A percentile compares a stretch with the other conserved stretches of the same genome.
Evolutionary conservation across 148 eudicot species (phyloP).

Genomic region (Chenopodium quinoa): DNA sequence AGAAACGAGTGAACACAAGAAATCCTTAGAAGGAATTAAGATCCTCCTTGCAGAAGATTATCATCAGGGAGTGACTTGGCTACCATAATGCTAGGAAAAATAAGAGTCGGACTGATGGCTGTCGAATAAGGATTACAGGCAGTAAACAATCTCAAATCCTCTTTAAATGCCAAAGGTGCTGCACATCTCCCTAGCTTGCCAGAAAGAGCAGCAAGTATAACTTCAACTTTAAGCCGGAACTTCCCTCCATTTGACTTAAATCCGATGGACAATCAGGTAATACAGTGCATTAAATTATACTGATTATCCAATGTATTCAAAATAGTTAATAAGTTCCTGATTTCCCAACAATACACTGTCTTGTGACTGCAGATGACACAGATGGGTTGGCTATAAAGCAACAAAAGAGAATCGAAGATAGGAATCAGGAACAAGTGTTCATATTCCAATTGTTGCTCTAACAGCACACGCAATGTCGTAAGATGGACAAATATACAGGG

Average conservation of each 20-base stretch:
- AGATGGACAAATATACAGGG: too few species aligned
- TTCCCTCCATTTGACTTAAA: conserved; percentile 55
- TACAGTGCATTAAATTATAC: background rate
- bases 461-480: too few species aligned
- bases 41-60: conserved; percentile 92
- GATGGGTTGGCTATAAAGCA: conserved; percentile 87
- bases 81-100: conserved; percentile 37
- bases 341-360: background rate
- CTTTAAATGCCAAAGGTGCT: conserved; percentile 26
- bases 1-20: conserved; percentile 36
- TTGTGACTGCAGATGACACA: conserved; percentile 75
- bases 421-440: too few species aligned
- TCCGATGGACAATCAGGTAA: conserved; percentile 94
- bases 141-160: conserved; percentile 56
- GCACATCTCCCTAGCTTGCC: conserved; percentile 23
- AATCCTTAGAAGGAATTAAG: conserved; percentile 55
- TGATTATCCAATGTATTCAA: background rate
- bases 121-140: conserved; percentile 92
- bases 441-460: too few species aligned
- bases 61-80: conserved; percentile 52
- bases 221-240: conserved; percentile 19
- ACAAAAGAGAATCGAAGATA: too few species aligned
- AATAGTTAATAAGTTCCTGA: background rate
- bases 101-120: conserved; percentile 6
- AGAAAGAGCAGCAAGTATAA: conserved; percentile 25